phyloP scores from a whole-genome alignment of 129 eudicot genomes.

The Ambrosia trifida region DNA sequence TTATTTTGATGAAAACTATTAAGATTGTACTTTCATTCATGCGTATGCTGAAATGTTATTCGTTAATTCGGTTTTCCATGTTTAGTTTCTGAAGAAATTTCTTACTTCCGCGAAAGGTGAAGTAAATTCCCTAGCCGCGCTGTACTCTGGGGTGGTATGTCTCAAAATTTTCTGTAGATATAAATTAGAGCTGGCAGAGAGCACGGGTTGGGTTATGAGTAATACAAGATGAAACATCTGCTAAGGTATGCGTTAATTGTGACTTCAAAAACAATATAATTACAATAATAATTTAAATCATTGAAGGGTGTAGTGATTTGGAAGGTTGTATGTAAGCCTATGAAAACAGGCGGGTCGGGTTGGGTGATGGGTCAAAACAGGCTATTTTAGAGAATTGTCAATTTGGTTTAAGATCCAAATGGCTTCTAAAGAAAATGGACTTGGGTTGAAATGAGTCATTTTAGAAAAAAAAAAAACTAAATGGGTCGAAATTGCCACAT shows the following conservation, averaged over 20 bases:
- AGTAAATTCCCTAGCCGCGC: constrained; percentile 66
- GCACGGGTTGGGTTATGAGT: neutral
- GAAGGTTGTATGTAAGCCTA: neutral
- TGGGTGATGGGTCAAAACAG: no score
- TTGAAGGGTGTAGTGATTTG: neutral
- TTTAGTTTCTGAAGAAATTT: constrained; percentile 78
- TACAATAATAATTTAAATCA: neutral
- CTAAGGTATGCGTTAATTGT: neutral
- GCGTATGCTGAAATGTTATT: neutral
- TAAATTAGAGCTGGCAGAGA: neutral
- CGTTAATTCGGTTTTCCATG: constrained; percentile 1
- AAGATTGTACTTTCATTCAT: neutral
- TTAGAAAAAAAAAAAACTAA: neutral
- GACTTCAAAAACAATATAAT: neutral
- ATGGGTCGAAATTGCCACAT: neutral
- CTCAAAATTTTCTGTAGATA: constrained; percentile 10
- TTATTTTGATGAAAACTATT: constrained; percentile 16
- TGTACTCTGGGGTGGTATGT: constrained; percentile 88
- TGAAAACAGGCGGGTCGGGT: no score
- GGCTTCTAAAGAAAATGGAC: no score
- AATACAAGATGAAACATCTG: neutral
- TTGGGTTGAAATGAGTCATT: no score
- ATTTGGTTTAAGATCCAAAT: no score
- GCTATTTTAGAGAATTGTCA: no score
- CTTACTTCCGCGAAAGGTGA: constrained; percentile 82